Evolutionary conservation across 495 filamentous ascomycete genomes (phyloP), one percentile per base, ranked within the genome.

Genomic region (Extremus antarcticus): DNA sequence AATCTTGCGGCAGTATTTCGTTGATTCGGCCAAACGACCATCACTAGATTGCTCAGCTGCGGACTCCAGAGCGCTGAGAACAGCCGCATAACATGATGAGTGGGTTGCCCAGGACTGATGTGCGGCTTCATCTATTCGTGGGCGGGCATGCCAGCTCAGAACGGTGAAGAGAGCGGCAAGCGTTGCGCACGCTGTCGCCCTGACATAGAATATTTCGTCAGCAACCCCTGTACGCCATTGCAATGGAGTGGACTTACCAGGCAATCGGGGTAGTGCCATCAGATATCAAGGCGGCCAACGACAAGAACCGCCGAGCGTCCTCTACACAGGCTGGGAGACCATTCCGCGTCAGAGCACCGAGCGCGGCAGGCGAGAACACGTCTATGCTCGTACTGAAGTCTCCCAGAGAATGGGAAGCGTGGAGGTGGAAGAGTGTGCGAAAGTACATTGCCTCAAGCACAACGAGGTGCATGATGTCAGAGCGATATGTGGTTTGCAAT

Each of bases 401-500:
- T 7, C 29, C 29, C 29, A 35, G 29, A 35, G 29, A 7, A 35
- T 35, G 29, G 7, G 29, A 35, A 7, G 29, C 49, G 24, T 39
- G 49, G 10, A 51, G 25, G 13, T 51, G 49, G 21, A 32, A 51
- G 16, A 51, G 16, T 2, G 49, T 51, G 29, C 49, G 49, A 22
- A 51, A 51, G 49, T 51, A 51, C 29, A 29, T 39, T 17, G 24
- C 29, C 24, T 51, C 49, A 16, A 51, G 49, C 3, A 51, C 49
- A 10, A 51, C 24, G 16, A 51, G 23, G 19, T 51, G 49, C 23
- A 51, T 25, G 23, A 51, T 32, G 38, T 51, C 49, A 38, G 49
- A 51, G 49, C 49, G 49, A 25, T 51, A 51, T 19, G 32, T 32
- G 21, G 7, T n/a, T 16, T 35, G 17, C 15, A 17, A 39, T 9